Evolutionary conservation across 805 yeast species (phyloP), one percentile per base, ranked within the genome.

Genomic region (Yarrowia porcina): DNA sequence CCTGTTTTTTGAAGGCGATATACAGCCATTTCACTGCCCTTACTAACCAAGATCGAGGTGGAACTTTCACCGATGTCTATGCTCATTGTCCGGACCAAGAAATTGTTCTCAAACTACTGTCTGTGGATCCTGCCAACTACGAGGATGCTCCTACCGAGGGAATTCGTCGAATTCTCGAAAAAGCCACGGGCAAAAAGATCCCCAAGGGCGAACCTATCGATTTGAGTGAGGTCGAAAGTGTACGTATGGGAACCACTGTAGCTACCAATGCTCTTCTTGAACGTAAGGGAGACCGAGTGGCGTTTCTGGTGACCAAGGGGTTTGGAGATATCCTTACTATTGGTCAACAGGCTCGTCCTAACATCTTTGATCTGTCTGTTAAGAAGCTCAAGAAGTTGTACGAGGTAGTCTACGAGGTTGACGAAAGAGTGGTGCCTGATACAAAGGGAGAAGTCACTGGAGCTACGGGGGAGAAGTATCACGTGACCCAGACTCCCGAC

Each of bases 201-300:
- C 86, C 91, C 3, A 78, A 89, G 57, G 82, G 83, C 9, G 73
- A 73, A 36, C 84, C 83, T 3, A 73, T 91, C 64, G 90, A 87
- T 3, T 62, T 75, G 25, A 56, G 65, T 6, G 74, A 75, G 2
- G 88, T 90, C 38, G 84, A 83, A 61, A 82, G 86, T 44, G 83
- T 91, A 52, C 79, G 96, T 63, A 86, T 92, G 88, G 97, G 97
- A 2, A 91, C 97, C 4, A 92, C 97, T 0, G 94, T 91, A 11
- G 98, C 99, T 1, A 93, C 98, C 8, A 93, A 93, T 75, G 97
- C 98, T 1, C 80, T 94, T 33, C 79, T 93, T 65, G 98, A 93
- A 71, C 81, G 98, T 66, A 91, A 91, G 71, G 99, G 98, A 59
- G 96, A 91, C 64, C 77, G 84, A 32, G 92, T 96, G 68, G 96